Evolutionary conservation across 352 stramenopile species (phyloP).

Genomic region (Phytophthora quininea): DNA sequence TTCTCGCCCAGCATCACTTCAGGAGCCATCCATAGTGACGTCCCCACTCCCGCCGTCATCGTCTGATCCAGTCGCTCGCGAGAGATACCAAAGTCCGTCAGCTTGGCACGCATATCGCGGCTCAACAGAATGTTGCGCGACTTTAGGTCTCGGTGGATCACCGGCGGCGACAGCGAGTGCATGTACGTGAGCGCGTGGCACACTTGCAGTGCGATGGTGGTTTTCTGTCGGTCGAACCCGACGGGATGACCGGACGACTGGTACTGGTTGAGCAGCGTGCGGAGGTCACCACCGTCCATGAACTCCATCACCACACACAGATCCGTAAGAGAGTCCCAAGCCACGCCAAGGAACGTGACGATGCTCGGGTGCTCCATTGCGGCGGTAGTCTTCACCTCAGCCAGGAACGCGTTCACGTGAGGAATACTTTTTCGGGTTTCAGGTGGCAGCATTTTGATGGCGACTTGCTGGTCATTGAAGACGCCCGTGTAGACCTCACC

Average conservation of each 20-base stretch:
- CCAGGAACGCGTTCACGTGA: neutral
- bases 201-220: constrained; percentile 1
- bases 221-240: neutral
- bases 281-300: constrained; percentile 1
- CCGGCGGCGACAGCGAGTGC: neutral
- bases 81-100: constrained; percentile 2
- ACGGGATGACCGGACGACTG: neutral
- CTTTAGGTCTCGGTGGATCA: constrained; percentile 4
- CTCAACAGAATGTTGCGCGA: neutral
- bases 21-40: neutral
- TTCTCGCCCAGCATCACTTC: neutral
- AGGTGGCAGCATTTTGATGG: neutral
- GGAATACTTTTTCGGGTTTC: neutral
- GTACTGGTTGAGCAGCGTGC: neutral
- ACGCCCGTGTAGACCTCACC: neutral
- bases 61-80: neutral
- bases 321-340: neutral
- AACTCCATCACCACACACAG: constrained; percentile 2
- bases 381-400: neutral
- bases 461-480: neutral
- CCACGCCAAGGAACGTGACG: neutral
- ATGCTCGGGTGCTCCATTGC: constrained; percentile 1
- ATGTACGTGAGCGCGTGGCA: constrained; percentile 1
- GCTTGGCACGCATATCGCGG: neutral
- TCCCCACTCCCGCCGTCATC: neutral